Evolutionary conservation across 1,139 yeast species (phyloP).

Genomic region (Tardiomyces depauwii): DNA sequence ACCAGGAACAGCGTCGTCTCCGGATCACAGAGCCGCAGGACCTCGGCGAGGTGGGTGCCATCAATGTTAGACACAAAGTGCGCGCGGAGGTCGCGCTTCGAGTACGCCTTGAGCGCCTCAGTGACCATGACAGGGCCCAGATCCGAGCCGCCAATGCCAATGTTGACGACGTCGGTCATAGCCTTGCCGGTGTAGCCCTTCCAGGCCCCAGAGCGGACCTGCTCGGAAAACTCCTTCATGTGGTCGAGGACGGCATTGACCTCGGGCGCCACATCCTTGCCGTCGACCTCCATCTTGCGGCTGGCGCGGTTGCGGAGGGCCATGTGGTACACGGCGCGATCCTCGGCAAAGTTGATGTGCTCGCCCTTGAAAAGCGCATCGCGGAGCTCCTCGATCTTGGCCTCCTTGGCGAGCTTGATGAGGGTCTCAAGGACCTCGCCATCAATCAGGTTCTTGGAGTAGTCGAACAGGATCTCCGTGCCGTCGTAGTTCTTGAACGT

Average conservation of each 20-base stretch:
- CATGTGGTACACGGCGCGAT: slow-evolving; percentile 92
- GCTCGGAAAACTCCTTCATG: slow-evolving; percentile 89
- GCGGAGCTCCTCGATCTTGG: slow-evolving; percentile 76
- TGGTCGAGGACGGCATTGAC: slow-evolving; percentile 85
- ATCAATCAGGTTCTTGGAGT: slow-evolving; percentile 84
- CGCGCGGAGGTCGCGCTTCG: slow-evolving; percentile 61
- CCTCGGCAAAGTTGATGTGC: slow-evolving; percentile 90
- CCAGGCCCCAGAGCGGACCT: slow-evolving; percentile 88
- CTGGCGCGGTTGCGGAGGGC: slow-evolving; percentile 88
- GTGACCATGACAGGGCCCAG: slow-evolving; percentile 99
- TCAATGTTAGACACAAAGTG: slow-evolving; percentile 97
- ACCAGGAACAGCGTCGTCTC: slow-evolving; percentile 91
- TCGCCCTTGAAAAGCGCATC: slow-evolving; percentile 88
- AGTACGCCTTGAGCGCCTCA: slow-evolving; percentile 88
- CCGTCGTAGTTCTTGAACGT: slow-evolving; percentile 77
- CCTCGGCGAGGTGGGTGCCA: slow-evolving; percentile 94
- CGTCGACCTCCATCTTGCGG: slow-evolving; percentile 81
- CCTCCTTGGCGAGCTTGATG: slow-evolving; percentile 76
- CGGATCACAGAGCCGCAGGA: slow-evolving; percentile 62
- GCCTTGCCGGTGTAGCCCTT: slow-evolving; percentile 93
- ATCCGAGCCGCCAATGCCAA: slow-evolving; percentile 98
- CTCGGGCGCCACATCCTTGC: slow-evolving; percentile 76
- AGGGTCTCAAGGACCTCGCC: slow-evolving; percentile 65
- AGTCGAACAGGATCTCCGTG: slow-evolving; percentile 82
- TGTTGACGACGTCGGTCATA: slow-evolving; percentile 89